Evolutionary conservation across 2,329 filamentous ascomycete species (phyloP), one percentile per base, ranked within the genome.

Genomic region (Helicocarpus griseus): DNA sequence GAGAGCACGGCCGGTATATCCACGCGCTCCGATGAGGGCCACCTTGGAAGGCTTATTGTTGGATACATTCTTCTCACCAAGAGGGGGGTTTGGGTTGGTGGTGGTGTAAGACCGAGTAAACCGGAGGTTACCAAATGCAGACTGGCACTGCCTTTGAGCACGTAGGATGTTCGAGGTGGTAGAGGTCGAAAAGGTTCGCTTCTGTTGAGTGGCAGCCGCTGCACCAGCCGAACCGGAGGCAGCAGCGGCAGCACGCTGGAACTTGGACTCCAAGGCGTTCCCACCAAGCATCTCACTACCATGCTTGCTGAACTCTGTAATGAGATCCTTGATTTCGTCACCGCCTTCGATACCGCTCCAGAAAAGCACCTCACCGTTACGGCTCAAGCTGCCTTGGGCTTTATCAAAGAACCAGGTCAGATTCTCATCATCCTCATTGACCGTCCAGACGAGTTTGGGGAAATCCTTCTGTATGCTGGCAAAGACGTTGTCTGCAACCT

Each of bases 341-440:
- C 85, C 82, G 50, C 83, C 83, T 58, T 93, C 86, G 53, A 93
- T 82, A 49, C 90, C 90, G 68, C 94, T 95, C 87, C 91, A 97
- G 77, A 97, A 97, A 64, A 97, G 83, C 36, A 96, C 88, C 64
- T 90, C 88, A 53, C 89, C 89, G 59, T 88, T 83, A 51, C 84
- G 82, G 56, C 86, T 88, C 61, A 96, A 80, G 69, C 88, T 95
- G 52, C 93, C 91, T 60, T 96, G 89, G 8, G 91, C 86, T 77
- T 95, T 95, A 71, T 95, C 90, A 60, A 95, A 94, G 77, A 97
- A 96, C 93, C 91, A 97, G 9, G 89, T 90, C 61, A 97, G 76
- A 68, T 97, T 96, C 78, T 97, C 91, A 62, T 97, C 90, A 60
- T 94, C 86, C 64, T 90, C 86, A 73, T 87, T 91, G 54, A 96